Evolutionary conservation across 345 rosid genomes (phyloP).

Genomic region (Acer negundo): DNA sequence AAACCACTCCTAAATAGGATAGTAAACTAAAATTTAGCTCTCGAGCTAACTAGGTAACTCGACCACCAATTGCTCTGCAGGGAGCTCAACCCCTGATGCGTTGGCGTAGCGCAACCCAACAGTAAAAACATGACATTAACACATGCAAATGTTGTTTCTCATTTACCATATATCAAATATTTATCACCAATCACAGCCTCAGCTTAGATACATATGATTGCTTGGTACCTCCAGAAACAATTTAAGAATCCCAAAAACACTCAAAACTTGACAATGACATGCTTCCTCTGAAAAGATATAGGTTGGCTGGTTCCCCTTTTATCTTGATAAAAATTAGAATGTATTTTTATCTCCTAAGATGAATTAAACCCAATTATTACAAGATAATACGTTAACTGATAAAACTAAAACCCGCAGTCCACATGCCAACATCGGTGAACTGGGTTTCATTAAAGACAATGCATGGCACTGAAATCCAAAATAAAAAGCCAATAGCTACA

Average conservation of each 20-base stretch:
- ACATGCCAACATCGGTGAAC: not conserved
- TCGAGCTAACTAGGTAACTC: too few species aligned
- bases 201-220: not conserved
- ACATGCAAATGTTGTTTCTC: not conserved
- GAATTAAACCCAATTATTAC: not conserved
- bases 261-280: not conserved
- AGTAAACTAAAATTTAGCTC: too few species aligned
- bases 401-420: not conserved
- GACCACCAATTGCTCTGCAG: too few species aligned
- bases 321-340: too few species aligned
- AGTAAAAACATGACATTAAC: not conserved
- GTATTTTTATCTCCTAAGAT: not conserved
- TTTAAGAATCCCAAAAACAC: not conserved
- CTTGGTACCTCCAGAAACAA: not conserved
- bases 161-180: not conserved
- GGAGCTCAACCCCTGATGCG: too few species aligned
- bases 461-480: not conserved
- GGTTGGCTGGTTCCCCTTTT: not conserved
- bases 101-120: too few species aligned
- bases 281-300: not conserved
- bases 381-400: not conserved
- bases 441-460: not conserved
- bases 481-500: not conserved
- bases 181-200: not conserved
- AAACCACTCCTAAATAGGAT: too few species aligned